phyloP scores from a whole-genome alignment of 1,284 basidiomycete genomes.

The Phellopilus nigrolimitatus region DNA sequence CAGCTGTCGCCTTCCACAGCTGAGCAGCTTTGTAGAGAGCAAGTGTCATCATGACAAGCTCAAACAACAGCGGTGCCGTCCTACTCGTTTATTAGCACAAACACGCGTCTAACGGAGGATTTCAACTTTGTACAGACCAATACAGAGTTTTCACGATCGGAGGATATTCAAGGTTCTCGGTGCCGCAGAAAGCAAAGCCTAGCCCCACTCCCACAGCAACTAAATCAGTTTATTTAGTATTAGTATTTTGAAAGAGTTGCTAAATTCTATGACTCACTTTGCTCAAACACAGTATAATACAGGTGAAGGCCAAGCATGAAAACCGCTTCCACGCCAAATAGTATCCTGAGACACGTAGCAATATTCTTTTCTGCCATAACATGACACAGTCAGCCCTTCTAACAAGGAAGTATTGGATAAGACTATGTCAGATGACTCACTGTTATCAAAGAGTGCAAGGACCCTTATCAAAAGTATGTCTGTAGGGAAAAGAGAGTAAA shows the following conservation, averaged over 20 bases:
- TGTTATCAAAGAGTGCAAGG: background rate
- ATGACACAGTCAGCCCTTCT: too few relatives aligned
- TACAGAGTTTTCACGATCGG: background rate
- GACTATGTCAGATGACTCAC: background rate
- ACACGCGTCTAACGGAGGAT: too few relatives aligned
- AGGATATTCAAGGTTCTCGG: background rate
- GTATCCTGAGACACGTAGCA: background rate
- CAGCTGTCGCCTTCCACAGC: background rate
- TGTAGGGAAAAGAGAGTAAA: background rate
- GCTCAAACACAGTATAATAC: background rate
- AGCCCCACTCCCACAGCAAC: background rate
- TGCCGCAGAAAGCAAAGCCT: background rate
- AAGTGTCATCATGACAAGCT: background rate
- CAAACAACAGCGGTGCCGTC: conserved; percentile 9
- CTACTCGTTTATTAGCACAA: background rate
- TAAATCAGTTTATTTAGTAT: background rate
- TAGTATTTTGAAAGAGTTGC: background rate
- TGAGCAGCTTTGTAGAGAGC: conserved; percentile 1
- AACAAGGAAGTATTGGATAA: background rate
- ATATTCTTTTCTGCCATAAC: background rate
- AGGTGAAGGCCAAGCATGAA: background rate
- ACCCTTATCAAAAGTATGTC: conserved; percentile 12
- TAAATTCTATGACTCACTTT: background rate
- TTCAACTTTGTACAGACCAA: background rate
- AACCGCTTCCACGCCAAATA: background rate